Base-by-base conservation (phyloP, 768 basidiomycete species). In the Clathrus columnatus region DNA sequence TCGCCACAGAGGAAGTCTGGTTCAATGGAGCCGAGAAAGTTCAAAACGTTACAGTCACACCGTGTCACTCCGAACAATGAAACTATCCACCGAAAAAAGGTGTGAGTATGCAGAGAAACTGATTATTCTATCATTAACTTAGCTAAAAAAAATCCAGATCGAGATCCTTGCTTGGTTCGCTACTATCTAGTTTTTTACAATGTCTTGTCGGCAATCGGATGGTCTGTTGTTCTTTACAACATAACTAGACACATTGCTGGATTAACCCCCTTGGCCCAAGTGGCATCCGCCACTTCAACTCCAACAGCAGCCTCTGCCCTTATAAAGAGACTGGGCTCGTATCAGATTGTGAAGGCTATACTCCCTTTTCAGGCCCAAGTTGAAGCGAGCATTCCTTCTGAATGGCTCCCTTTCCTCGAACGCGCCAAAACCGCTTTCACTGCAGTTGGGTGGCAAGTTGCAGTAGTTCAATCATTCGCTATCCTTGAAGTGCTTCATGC, bases 401-500 rank as follows among this genome's bases (percentile, higher is more conserved):
- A 49, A 45, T 61, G 79, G 24, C 68, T 68, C 41, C 69, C 82
- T 45, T 36, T 81, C 29, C 72, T 80, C 67, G 61, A 70, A 44
- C 73, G 84, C 30, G 70, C 83, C 0, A 68, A 67, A 16, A 84
- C 85, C 0, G 75, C 83, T 10, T 84, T 81, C 65, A 67, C 75
- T 10, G 79, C 80, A 5, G 73, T 89, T 4, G 89, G 89, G 16
- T 60, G 64, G 3, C 68, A 71, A 29, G 85, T 84, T 2, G 79
- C 82, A 4, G 73, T 82, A 59, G 87, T 95, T 5, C 95, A 99
- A 72, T 90, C 79, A 23, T 79, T 82, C 50, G 95, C 95, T 1
- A 63, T 82, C 0, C 72, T 99, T 49, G 95, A 99, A 67, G 79
- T 96, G 21, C 60, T 87, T 2, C 96, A 99, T 66, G 81, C 83